Percentiles rank a stretch among this genome's conserved stretches.
Conservation (phyloP, 805 yeast genomes). For the Saccharomyces cerevisiae region DNA sequence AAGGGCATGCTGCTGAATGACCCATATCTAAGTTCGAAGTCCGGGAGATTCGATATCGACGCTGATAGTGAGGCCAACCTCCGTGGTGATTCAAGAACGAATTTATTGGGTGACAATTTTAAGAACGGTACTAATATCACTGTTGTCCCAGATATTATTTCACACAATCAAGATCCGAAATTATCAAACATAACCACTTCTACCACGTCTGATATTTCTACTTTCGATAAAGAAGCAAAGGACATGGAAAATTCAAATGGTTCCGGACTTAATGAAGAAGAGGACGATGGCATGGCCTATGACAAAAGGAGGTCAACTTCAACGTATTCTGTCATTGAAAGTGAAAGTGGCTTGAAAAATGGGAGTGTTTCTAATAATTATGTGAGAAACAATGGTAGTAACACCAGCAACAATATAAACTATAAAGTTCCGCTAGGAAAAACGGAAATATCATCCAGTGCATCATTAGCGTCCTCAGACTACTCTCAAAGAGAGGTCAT, state of each 20-base stretch:
- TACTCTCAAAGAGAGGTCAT: constrained; percentile 14
- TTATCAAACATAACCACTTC: background rate
- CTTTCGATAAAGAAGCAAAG: background rate
- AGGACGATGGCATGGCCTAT: constrained; percentile 1
- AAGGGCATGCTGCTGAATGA: background rate
- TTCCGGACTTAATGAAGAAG: constrained; percentile 2
- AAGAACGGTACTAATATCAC: background rate
- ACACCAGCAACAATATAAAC: background rate
- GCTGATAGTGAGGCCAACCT: constrained; percentile 6
- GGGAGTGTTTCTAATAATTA: background rate
- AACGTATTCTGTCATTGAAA: constrained; percentile 19
- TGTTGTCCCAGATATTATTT: constrained; percentile 2
- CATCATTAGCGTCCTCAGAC: constrained; percentile 18
- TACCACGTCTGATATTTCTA: background rate
- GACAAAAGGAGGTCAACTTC: constrained; percentile 6
- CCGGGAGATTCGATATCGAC: constrained; percentile 3
- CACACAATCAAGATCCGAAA: constrained; percentile 1
- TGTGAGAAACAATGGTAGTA: background rate
- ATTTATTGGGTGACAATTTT: background rate
- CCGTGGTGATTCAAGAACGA: constrained; percentile 1
- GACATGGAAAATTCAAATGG: background rate
- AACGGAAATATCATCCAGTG: background rate
- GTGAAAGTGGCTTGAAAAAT: constrained; percentile 4
- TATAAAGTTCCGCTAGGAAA: background rate
- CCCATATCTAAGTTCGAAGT: background rate